These are phyloP conservation scores for Saccharomyces hybrid DNA, from an alignment of 1,139 yeast species.

Conservation along the genomic window DNA sequence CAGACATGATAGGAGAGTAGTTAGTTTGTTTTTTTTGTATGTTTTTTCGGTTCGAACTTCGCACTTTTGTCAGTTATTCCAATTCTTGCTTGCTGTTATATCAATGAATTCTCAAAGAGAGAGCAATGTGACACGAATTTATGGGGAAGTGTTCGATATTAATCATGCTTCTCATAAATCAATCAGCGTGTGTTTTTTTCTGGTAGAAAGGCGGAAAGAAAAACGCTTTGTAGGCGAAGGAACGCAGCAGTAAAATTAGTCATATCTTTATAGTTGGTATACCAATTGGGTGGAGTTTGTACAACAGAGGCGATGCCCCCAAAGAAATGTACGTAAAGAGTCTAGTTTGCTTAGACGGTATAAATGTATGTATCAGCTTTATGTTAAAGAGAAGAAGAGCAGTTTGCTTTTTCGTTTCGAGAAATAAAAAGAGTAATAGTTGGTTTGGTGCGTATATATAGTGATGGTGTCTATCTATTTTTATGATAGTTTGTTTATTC, in stretches of 20 bases:
- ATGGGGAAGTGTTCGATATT: neutral
- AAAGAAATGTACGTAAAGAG: neutral
- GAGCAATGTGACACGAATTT: neutral
- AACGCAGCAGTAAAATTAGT: neutral
- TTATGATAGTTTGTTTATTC: slow-evolving; percentile 33
- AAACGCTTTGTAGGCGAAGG: neutral
- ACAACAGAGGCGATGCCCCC: neutral
- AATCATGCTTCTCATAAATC: neutral
- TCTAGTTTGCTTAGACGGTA: neutral
- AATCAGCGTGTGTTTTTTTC: neutral
- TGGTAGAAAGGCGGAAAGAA: neutral
- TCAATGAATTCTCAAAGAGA: neutral
- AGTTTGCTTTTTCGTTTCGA: neutral
- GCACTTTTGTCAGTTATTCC: neutral
- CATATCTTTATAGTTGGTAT: neutral
- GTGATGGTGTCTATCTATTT: neutral
- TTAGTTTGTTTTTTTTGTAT: neutral
- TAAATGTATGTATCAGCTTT: neutral
- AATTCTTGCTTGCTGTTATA: neutral
- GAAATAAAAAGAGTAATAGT: neutral
- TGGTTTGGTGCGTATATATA: neutral
- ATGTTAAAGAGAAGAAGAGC: neutral
- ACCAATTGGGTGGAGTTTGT: neutral
- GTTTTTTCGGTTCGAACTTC: neutral
- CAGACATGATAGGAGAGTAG: slow-evolving; percentile 2